Evolutionary conservation across 2,329 filamentous ascomycete species (phyloP).

Genomic region (Penicillium sp.): DNA sequence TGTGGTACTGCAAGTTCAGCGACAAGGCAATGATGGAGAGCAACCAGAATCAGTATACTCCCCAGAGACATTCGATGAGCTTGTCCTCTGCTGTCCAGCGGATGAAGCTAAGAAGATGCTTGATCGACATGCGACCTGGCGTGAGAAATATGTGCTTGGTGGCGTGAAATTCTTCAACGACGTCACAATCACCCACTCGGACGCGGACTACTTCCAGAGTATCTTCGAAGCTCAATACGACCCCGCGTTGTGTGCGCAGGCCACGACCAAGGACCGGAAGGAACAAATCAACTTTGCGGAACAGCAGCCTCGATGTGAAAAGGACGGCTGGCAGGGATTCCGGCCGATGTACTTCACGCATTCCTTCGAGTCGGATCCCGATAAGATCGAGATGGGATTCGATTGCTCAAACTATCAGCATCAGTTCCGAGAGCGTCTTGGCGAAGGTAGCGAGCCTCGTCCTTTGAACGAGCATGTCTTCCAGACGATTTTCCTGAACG

Average conservation of each 20-base stretch:
- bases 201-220: slow-evolving; percentile 59
- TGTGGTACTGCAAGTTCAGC: slow-evolving; percentile 47
- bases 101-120: slow-evolving; percentile 60
- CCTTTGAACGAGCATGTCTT: slow-evolving; percentile 66
- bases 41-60: slow-evolving; percentile 14
- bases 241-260: slow-evolving; percentile 52
- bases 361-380: slow-evolving; percentile 54
- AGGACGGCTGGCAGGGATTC: slow-evolving; percentile 48
- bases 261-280: slow-evolving; percentile 45
- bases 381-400: slow-evolving; percentile 66
- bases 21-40: slow-evolving; percentile 15
- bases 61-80: slow-evolving; percentile 58
- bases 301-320: slow-evolving; percentile 37
- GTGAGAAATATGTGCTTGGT: slow-evolving; percentile 69
- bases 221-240: slow-evolving; percentile 60
- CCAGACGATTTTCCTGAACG: slow-evolving; percentile 66
- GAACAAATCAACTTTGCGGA: slow-evolving; percentile 52
- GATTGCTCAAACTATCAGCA: slow-evolving; percentile 76
- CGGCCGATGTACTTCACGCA: slow-evolving; percentile 65
- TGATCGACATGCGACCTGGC: slow-evolving; percentile 54
- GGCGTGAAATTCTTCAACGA: slow-evolving; percentile 67
- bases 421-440: slow-evolving; percentile 59
- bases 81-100: slow-evolving; percentile 59
- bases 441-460: slow-evolving; percentile 26
- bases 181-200: slow-evolving; percentile 63